phyloP scores from a whole-genome alignment of 2,329 filamentous ascomycete species.

The Curvularia sp. region DNA sequence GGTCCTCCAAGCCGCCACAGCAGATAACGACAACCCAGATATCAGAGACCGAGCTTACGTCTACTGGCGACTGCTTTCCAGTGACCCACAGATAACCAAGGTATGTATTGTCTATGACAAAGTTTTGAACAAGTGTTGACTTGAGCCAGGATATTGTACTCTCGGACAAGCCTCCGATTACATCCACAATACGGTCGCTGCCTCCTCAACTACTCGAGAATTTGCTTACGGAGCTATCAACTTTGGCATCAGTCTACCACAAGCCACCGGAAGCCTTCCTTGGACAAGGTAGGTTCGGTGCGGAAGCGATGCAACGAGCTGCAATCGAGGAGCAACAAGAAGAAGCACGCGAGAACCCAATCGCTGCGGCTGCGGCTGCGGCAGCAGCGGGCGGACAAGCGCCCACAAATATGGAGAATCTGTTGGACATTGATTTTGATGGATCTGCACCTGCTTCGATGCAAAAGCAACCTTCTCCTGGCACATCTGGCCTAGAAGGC shows the following conservation, averaged over 20 bases:
- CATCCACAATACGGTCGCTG: conserved; percentile 89
- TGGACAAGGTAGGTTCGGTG: conserved; percentile 90
- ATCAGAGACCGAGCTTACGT: conserved; percentile 97
- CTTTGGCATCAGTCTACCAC: conserved; percentile 96
- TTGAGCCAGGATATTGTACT: conserved; percentile 76
- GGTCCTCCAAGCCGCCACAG: conserved; percentile 89
- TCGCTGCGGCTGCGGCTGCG: conserved; percentile 81
- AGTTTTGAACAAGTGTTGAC: conserved; percentile 7
- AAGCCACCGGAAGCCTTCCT: conserved; percentile 98
- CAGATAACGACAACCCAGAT: conserved; percentile 96
- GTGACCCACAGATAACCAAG: conserved; percentile 89
- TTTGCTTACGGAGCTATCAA: conserved; percentile 90
- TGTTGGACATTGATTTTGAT: conserved; percentile 96
- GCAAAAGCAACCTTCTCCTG: conserved; percentile 66
- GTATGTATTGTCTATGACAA: conserved; percentile 53
- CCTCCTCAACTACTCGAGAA: conserved; percentile 84
- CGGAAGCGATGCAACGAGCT: conserved; percentile 91
- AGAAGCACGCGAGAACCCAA: conserved; percentile 90
- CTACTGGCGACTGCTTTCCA: conserved; percentile 96
- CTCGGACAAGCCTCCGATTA: conserved; percentile 92
- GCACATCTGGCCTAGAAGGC: conserved; percentile 61
- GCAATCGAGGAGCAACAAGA: conserved; percentile 96
- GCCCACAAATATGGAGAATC: conserved; percentile 86
- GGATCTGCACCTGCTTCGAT: conserved; percentile 89
- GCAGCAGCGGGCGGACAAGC: conserved; percentile 64